Base-by-base conservation (phyloP, 306 rosid genomes). In the Prosopis cineraria region DNA sequence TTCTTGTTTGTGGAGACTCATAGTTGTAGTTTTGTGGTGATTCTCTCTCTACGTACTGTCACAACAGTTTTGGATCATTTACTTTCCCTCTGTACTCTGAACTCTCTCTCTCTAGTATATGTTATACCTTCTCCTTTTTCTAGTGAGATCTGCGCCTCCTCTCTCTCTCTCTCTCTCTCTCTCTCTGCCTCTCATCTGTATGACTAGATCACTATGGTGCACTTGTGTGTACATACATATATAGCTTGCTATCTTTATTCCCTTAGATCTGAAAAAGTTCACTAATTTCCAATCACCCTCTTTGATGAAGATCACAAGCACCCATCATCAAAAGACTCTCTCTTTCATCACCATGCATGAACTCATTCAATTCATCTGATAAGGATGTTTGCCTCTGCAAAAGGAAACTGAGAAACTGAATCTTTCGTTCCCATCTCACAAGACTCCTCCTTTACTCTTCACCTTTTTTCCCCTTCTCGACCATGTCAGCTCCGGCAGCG, bases 231-330 rank as follows among this genome's bases (percentile, higher is more conserved):
- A 43, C 41, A 72, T 64, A n/a, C n/a, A n/a, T n/a, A n/a, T n/a
- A 33, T 62, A 76, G 73, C 79, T 60, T 72, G 73, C 82, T 83
- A 79, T 69, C 68, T 86, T 84, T 84, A 86, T 86, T 83, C 90
- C 80, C 76, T 78, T 85, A 85, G 91, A 92, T 87, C 45, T 60
- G 88, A 73, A 75, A 78, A 80, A 63, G 78, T 36, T 68, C 44
- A 68, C 63, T 68, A 82, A 75, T 55, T 70, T 83, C 84, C 79
- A 79, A 77, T 77, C 84, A 65, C 82, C 82, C 77, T 69, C 88
- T 86, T 92, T 89, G 89, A 94, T 90, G 90, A 81, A 74, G 64
- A 83, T 92, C 96, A 94, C 97, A 93, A 68, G 93, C 83, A 76
- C 87, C 78, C 88, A 72, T 81, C 86, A 77, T 83, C 86, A 77